Conservation (phyloP, 2,329 filamentous ascomycete species). For the Chrysoporthe puriensis region DNA sequence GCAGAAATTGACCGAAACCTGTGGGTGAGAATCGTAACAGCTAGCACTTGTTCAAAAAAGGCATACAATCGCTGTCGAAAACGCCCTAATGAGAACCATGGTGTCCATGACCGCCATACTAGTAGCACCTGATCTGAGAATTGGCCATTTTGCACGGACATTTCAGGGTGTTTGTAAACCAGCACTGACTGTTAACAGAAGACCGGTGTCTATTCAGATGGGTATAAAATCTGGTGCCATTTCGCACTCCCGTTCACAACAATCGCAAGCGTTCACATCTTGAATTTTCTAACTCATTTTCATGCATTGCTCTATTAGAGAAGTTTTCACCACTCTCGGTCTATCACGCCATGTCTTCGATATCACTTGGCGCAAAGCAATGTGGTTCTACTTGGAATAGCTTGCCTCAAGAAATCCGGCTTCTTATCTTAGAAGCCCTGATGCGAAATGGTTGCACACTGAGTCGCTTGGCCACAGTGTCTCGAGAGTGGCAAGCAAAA, state of each 20-base stretch:
- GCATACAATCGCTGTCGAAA: too few relatives aligned
- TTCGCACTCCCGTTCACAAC: conserved; percentile 9
- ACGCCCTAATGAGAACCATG: background rate
- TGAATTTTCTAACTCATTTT: conserved; percentile 15
- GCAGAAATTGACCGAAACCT: background rate
- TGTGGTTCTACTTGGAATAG: conserved; percentile 28
- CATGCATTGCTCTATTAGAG: conserved; percentile 22
- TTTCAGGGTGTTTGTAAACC: background rate
- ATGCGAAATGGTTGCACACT: conserved; percentile 32
- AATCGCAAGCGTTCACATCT: conserved; percentile 4
- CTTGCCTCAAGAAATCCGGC: conserved; percentile 34
- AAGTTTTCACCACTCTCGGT: conserved; percentile 16
- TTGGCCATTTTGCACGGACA: background rate
- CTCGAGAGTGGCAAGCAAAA: conserved; percentile 37
- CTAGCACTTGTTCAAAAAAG: too few relatives aligned
- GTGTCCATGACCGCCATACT: background rate
- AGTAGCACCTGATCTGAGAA: too few relatives aligned
- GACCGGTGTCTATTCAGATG: too few relatives aligned
- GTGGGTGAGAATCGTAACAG: background rate
- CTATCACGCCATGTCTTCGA: conserved; percentile 29
- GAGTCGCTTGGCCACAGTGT: conserved; percentile 36
- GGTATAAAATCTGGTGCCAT: background rate
- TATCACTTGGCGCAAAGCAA: conserved; percentile 24
- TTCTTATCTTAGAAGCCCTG: conserved; percentile 33
- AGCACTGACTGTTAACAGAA: too few relatives aligned